A percentile compares a stretch with the other conserved stretches of the same genome.
These are phyloP conservation scores for Ricinus communis DNA, from an alignment of 345 rosid species.

Conservation along the genomic window DNA sequence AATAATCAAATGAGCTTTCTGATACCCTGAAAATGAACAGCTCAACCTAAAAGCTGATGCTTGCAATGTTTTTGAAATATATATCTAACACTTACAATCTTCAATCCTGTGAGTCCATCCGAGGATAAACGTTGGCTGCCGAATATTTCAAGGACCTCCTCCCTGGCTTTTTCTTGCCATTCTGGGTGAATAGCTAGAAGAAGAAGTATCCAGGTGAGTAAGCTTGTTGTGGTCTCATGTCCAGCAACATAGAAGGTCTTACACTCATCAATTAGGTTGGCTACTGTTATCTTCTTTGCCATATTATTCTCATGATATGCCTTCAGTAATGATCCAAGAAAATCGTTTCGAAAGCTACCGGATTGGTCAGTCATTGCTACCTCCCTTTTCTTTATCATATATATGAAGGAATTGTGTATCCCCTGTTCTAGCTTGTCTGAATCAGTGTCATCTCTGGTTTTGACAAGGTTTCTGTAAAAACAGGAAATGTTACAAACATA, in stretches of 20 bases:
- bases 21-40: too few relatives aligned
- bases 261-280: slow-evolving; percentile 44
- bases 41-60: too few relatives aligned
- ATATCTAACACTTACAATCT: slow-evolving; percentile 17
- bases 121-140: slow-evolving; percentile 4
- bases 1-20: too few relatives aligned
- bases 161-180: slow-evolving; percentile 24
- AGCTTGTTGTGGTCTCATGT: slow-evolving; percentile 32
- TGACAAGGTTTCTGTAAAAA: slow-evolving; percentile 30
- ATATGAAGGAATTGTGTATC: background rate
- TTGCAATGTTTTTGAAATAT: too few relatives aligned
- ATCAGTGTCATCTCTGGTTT: slow-evolving; percentile 20
- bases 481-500: too few relatives aligned
- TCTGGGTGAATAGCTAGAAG: slow-evolving; percentile 21
- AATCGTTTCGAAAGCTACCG: slow-evolving; percentile 31
- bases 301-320: slow-evolving; percentile 20
- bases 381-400: slow-evolving; percentile 29
- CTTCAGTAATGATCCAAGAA: slow-evolving; percentile 31
- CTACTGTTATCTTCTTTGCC: slow-evolving; percentile 17
- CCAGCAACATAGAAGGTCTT: slow-evolving; percentile 40
- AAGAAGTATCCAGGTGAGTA: slow-evolving; percentile 19
- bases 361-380: slow-evolving; percentile 6
- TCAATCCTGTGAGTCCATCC: slow-evolving; percentile 12
- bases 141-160: slow-evolving; percentile 16
- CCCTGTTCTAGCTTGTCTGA: slow-evolving; percentile 1